phyloP scores from a whole-genome alignment of 768 basidiomycete species.

The Kwoniella botswanensis region DNA sequence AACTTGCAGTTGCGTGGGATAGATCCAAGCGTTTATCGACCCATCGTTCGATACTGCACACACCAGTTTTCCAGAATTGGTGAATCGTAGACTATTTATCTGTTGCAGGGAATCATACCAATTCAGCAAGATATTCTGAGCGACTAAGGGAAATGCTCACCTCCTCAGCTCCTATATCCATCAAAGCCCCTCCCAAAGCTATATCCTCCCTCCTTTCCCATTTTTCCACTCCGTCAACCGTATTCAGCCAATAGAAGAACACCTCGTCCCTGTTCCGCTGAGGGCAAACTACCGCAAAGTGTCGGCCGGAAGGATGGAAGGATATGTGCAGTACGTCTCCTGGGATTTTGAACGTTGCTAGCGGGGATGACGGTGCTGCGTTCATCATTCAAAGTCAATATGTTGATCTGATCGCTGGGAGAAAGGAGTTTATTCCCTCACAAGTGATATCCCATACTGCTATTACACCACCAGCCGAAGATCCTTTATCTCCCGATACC shows the following conservation, averaged over 20 bases:
- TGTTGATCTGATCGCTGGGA: no score
- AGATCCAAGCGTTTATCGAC: slow-evolving; percentile 44
- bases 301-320: slow-evolving; percentile 46
- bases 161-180: slow-evolving; percentile 47
- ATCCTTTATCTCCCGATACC: slow-evolving; percentile 44
- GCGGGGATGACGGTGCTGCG: slow-evolving; percentile 34
- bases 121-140: neutral
- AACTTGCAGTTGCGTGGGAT: slow-evolving; percentile 23
- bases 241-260: slow-evolving; percentile 40
- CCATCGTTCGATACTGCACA: slow-evolving; percentile 53
- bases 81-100: slow-evolving; percentile 50
- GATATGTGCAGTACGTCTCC: slow-evolving; percentile 47
- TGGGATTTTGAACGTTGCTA: slow-evolving; percentile 38
- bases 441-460: slow-evolving; percentile 45
- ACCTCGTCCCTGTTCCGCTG: slow-evolving; percentile 43
- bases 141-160: slow-evolving; percentile 21
- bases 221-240: slow-evolving; percentile 26
- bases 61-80: slow-evolving; percentile 42
- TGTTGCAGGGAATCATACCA: slow-evolving; percentile 13
- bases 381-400: neutral
- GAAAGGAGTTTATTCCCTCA: slow-evolving; percentile 15
- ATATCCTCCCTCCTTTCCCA: slow-evolving; percentile 47
- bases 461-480: slow-evolving; percentile 34
- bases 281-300: slow-evolving; percentile 50
- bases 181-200: slow-evolving; percentile 34